These are phyloP conservation scores for Kodamaea anthophila DNA, from an alignment of 1,139 yeast genomes.

Conservation along the genomic window DNA sequence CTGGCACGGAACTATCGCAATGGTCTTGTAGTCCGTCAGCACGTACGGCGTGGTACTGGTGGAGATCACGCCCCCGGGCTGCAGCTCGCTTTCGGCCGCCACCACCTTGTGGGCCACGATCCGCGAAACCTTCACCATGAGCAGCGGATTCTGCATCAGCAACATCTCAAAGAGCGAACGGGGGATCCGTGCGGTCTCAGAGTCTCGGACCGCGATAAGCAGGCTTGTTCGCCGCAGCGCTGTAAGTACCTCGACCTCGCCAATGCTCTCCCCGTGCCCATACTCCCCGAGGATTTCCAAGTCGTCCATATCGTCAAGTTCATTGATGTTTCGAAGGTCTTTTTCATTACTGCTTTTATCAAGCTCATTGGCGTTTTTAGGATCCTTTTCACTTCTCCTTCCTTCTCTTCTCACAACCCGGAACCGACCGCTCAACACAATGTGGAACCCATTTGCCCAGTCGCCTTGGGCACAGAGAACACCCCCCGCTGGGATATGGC, in stretches of 20 bases:
- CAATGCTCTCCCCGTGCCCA: slow-evolving; percentile 92
- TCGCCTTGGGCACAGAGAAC: slow-evolving; percentile 78
- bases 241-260: slow-evolving; percentile 91
- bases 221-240: slow-evolving; percentile 70
- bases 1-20: slow-evolving; percentile 76
- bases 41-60: slow-evolving; percentile 21
- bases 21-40: slow-evolving; percentile 64
- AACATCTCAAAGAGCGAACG: slow-evolving; percentile 80
- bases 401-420: slow-evolving; percentile 44
- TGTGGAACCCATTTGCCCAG: slow-evolving; percentile 85
- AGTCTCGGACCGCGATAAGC: slow-evolving; percentile 83
- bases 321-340: no score
- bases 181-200: slow-evolving; percentile 91
- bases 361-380: no score
- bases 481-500: slow-evolving; percentile 81
- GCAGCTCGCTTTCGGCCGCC: slow-evolving; percentile 1
- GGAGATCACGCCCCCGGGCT: slow-evolving; percentile 3
- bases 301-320: no score
- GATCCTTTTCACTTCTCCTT: slow-evolving; percentile 3
- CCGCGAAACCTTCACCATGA: slow-evolving; percentile 85
- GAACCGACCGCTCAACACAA: slow-evolving; percentile 84
- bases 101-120: slow-evolving; percentile 71
- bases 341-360: slow-evolving; percentile 6
- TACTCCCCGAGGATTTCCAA: slow-evolving; percentile 60
- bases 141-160: slow-evolving; percentile 79